phyloP scores from a whole-genome alignment of 2,329 filamentous ascomycete species.

The Arthroderma sp. region DNA sequence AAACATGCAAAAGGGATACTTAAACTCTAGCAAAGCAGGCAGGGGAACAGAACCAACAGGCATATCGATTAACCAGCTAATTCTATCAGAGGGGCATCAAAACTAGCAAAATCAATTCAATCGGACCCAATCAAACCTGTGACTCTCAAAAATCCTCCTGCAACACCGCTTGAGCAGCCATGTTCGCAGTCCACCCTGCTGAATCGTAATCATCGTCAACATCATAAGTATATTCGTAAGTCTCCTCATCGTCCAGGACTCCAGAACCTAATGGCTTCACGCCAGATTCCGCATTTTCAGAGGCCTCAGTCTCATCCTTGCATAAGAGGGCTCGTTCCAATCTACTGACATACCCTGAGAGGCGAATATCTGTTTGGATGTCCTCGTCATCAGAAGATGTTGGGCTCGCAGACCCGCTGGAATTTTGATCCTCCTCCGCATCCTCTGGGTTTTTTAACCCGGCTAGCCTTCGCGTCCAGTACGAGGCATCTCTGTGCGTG shows the following conservation, averaged over 20 bases:
- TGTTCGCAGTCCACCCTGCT: slow-evolving; percentile 11
- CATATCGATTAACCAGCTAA: too few relatives aligned
- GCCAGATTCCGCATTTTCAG: not conserved
- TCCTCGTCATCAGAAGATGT: not conserved
- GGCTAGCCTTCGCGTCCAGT: slow-evolving; percentile 1
- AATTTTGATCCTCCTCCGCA: slow-evolving; percentile 9
- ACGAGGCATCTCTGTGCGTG: not conserved
- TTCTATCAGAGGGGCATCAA: too few relatives aligned
- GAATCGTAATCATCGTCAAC: slow-evolving; percentile 9
- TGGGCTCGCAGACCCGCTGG: slow-evolving; percentile 1
- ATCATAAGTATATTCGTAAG: not conserved
- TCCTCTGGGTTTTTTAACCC: not conserved
- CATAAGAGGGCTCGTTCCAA: slow-evolving; percentile 16
- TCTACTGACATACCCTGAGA: slow-evolving; percentile 14
- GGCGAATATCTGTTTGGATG: slow-evolving; percentile 8
- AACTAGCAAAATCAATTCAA: too few relatives aligned
- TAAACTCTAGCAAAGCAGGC: too few relatives aligned
- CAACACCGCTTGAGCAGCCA: slow-evolving; percentile 11
- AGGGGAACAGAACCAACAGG: too few relatives aligned
- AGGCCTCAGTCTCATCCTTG: slow-evolving; percentile 6
- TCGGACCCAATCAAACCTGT: not conserved
- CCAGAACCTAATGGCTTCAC: not conserved
- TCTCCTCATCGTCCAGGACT: not conserved
- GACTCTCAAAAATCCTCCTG: slow-evolving; percentile 4
- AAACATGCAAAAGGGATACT: too few relatives aligned